phyloP scores from a whole-genome alignment of 441 rosid species.

The Mallotus repandus region DNA sequence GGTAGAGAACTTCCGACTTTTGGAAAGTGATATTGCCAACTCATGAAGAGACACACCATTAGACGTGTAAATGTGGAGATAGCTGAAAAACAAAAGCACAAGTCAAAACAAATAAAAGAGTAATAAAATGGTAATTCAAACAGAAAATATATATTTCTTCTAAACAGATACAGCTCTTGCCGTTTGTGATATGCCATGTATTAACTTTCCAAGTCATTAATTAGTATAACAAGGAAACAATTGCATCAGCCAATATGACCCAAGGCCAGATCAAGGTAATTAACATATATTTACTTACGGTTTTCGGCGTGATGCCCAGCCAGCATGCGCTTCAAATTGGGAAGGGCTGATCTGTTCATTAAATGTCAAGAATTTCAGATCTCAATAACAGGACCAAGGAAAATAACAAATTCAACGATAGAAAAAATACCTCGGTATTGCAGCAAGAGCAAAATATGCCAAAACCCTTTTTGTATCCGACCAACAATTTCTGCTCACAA shows the following conservation, averaged over 20 bases:
- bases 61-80: conserved; percentile 86
- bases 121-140: neutral
- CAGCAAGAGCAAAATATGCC: conserved; percentile 89
- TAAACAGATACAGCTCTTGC: conserved; percentile 7
- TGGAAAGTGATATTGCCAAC: conserved; percentile 59
- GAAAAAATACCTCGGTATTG: conserved; percentile 57
- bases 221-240: conserved; percentile 7
- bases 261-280: conserved; percentile 9
- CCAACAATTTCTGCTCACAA: conserved; percentile 69
- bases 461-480: conserved; percentile 77
- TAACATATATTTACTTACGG: conserved; percentile 62
- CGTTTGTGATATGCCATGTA: conserved; percentile 10
- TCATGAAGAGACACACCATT: conserved; percentile 98
- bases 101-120: conserved; percentile 1
- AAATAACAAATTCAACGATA: conserved; percentile 14
- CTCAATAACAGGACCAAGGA: conserved; percentile 10
- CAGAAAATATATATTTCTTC: neutral
- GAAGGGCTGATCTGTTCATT: conserved; percentile 84
- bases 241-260: conserved; percentile 11
- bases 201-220: neutral
- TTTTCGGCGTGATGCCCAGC: conserved; percentile 82
- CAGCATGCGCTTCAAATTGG: conserved; percentile 97
- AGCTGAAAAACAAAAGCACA: conserved; percentile 47
- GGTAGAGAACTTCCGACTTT: conserved; percentile 48
- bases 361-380: conserved; percentile 28